These are phyloP conservation scores for Barbatosphaeria neglecta DNA, from an alignment of 495 filamentous ascomycete species.

Conservation along the genomic window DNA sequence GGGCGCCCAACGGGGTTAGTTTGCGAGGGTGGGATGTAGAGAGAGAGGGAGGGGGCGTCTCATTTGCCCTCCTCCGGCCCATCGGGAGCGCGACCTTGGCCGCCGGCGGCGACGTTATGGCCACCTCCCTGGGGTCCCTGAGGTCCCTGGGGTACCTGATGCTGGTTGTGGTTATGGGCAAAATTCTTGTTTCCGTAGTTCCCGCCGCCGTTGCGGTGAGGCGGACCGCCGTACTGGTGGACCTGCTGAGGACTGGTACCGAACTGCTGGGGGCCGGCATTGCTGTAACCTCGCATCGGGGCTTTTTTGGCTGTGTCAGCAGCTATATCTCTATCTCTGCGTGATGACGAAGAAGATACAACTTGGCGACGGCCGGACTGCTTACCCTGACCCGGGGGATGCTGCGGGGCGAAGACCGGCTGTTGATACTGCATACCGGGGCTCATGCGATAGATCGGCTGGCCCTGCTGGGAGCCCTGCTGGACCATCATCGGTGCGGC, in stretches of 20 bases:
- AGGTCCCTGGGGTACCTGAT: conserved; percentile 8
- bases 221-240: conserved; percentile 51
- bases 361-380: conserved; percentile 22
- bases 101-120: conserved; percentile 14
- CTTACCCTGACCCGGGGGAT: conserved; percentile 56
- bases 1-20: not conserved
- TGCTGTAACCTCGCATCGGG: conserved; percentile 48
- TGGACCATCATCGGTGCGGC: conserved; percentile 68
- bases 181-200: conserved; percentile 34
- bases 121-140: conserved; percentile 1
- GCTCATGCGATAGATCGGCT: conserved; percentile 56
- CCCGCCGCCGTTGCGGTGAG: conserved; percentile 45
- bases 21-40: not conserved
- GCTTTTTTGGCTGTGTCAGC: conserved; percentile 26
- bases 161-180: conserved; percentile 40
- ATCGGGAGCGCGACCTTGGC: conserved; percentile 18
- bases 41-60: not conserved
- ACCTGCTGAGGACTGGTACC: conserved; percentile 52
- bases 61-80: conserved; percentile 24
- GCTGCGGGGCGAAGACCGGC: conserved; percentile 50
- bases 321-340: not conserved
- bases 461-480: conserved; percentile 63
- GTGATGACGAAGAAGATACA: not conserved
- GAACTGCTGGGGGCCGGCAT: conserved; percentile 48
- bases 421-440: conserved; percentile 56